These are phyloP conservation scores for Colletotrichum sp. DNA, from an alignment of 2,329 filamentous ascomycete genomes.

Conservation along the genomic window DNA sequence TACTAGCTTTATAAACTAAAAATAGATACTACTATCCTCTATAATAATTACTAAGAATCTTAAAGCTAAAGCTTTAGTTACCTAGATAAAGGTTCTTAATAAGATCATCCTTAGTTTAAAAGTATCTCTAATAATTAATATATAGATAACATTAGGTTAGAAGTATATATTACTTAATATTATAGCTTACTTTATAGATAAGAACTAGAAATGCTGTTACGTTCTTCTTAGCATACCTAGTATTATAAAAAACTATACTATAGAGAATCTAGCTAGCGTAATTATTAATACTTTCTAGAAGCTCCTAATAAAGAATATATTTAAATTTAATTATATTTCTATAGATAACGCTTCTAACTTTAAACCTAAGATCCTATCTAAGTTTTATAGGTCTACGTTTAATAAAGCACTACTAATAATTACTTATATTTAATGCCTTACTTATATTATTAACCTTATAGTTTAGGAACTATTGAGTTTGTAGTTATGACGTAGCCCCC, in stretches of 20 bases:
- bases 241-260: not conserved
- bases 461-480: too few relatives aligned
- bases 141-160: not conserved
- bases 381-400: too few relatives aligned
- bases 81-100: not conserved
- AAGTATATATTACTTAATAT: not conserved
- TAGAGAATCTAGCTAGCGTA: not conserved
- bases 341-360: not conserved
- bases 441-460: too few relatives aligned
- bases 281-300: not conserved
- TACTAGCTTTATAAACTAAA: not conserved
- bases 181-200: not conserved
- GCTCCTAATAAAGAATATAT: fast-evolving
- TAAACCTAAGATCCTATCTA: not conserved
- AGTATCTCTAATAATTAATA: not conserved
- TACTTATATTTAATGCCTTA: too few relatives aligned
- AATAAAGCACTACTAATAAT: too few relatives aligned
- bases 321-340: not conserved
- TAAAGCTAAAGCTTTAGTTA: too few relatives aligned
- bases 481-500: too few relatives aligned
- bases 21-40: not conserved
- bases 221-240: not conserved
- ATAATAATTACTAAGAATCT: not conserved
- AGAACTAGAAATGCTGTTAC: not conserved
- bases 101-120: not conserved